Base-by-base conservation (phyloP, 371 early-diverging fungal species). In the Batkoa obscura region DNA sequence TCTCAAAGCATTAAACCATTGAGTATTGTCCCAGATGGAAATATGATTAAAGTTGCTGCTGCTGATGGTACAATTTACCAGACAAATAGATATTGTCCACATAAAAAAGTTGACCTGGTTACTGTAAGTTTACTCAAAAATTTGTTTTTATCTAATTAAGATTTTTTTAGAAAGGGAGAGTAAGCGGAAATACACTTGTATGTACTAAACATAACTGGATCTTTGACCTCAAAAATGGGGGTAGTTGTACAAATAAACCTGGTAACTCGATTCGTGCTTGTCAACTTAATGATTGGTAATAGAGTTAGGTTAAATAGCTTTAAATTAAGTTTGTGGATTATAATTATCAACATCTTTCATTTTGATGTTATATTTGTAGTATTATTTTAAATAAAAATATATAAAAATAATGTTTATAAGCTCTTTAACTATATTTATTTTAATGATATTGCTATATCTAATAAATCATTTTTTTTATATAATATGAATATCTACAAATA, bases 11-110 rank as follows among this genome's bases (percentile, higher is more conserved):
- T 23, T 23, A 23, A 23, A 23, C 23, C 23, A 23, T 23, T 23
- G 23, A 23, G 23, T 23, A 23, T 23, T 23, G 23, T 23, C 23
- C 23, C 23, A 6, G 17, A 15, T 3, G 65, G 65, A 13, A 76
- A 72, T 52, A 69, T 75, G 3, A 73, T 80, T 47, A 68, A 68
- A 42, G 76, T 80, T 31, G 64, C 69, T 23, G 70, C 75, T 15
- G 58, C 60, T 1, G 61, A 71, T 57, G 76, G 77, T 10, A 60
- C 64, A 10, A 68, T 72, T 0, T 80, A 68, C 55, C 79, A 80
- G 60, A 75, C 73, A 35, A 74, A 76, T 60, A 66, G 79, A 17
- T 76, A 67, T 58, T 80, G 81, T 59, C 81, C 81, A 38, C 81
- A 80, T 53, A 80, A 80, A 58, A 65, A 72, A 13, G 78, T 78